Percentiles rank a stretch among this genome's conserved stretches.
Evolutionary conservation across 2,329 filamentous ascomycete species (phyloP).

Genomic region (Neopestalotiopsis clavispora): DNA sequence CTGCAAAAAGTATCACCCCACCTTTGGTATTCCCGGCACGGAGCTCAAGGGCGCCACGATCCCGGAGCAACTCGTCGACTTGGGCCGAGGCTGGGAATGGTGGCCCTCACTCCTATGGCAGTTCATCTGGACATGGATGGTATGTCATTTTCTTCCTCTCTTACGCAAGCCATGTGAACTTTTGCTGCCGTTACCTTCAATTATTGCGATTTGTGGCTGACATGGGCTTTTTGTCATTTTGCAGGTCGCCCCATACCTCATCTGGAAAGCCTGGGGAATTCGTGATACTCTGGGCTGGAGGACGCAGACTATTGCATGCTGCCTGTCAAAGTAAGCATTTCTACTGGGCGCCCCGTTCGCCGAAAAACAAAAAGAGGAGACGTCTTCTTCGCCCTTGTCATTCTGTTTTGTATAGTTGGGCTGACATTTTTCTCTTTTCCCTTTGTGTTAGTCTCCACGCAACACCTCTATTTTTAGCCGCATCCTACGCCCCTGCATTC

Average conservation of each 20-base stretch:
- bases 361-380: too few relatives aligned
- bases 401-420: not conserved
- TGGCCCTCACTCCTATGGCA: constrained; percentile 62
- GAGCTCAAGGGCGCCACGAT: constrained; percentile 35
- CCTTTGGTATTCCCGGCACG: constrained; percentile 49
- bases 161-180: not conserved
- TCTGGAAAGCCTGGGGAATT: constrained; percentile 58
- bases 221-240: not conserved
- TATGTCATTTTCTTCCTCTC: constrained; percentile 24
- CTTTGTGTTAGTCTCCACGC: constrained; percentile 49
- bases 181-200: not conserved
- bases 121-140: constrained; percentile 57
- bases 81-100: constrained; percentile 63
- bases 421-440: constrained; percentile 8
- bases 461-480: constrained; percentile 62
- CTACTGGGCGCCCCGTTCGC: too few relatives aligned
- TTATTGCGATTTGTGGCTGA: constrained; percentile 8
- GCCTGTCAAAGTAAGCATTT: constrained; percentile 34
- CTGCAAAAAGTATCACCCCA: constrained; percentile 61
- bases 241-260: constrained; percentile 53
- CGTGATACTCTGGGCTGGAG: constrained; percentile 63
- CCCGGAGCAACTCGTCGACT: constrained; percentile 47
- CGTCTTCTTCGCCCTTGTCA: not conserved
- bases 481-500: constrained; percentile 46
- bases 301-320: constrained; percentile 53